Conservation (phyloP, 2,329 filamentous ascomycete genomes). For the Grosmannia huntii region DNA sequence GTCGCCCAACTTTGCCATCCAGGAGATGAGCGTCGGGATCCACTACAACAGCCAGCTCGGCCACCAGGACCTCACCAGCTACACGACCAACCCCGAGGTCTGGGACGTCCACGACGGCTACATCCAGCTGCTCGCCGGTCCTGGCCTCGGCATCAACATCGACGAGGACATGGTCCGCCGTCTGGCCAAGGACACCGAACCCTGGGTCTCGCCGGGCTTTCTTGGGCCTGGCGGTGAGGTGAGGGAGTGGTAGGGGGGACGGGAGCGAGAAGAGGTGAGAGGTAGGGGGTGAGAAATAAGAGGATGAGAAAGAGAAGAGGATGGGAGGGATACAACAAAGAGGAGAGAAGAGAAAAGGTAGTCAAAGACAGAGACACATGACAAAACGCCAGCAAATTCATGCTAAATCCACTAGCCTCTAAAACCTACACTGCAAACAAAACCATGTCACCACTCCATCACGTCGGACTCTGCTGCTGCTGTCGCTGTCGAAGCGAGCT, state of each 20-base stretch:
- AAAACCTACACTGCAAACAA: too few species aligned
- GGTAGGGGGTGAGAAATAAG: too few species aligned
- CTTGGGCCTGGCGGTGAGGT: constrained; percentile 44
- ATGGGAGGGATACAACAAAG: background rate
- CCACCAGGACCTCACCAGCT: constrained; percentile 46
- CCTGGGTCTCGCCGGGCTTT: constrained; percentile 45
- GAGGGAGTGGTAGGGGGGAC: constrained; percentile 40
- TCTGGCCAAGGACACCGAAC: constrained; percentile 32
- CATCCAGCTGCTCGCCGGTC: constrained; percentile 37
- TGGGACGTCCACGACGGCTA: constrained; percentile 41
- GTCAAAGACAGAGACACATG: background rate
- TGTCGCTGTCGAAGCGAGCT: background rate
- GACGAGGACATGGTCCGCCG: constrained; percentile 50
- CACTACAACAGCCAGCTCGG: constrained; percentile 48
- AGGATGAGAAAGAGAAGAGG: too few species aligned
- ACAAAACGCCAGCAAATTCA: too few species aligned
- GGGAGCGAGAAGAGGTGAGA: too few species aligned
- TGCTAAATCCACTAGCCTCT: too few species aligned
- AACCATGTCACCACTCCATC: too few species aligned
- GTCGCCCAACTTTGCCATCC: constrained; percentile 48
- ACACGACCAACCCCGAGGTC: constrained; percentile 42
- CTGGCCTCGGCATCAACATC: constrained; percentile 48
- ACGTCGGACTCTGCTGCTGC: background rate
- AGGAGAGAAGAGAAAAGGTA: background rate
- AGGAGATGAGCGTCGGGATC: constrained; percentile 58